A percentile compares a stretch with the other conserved stretches of the same genome.
These are phyloP conservation scores for Thermothielavioides terrestris DNA, from an alignment of 495 filamentous ascomycete species.

Conservation along the genomic window DNA sequence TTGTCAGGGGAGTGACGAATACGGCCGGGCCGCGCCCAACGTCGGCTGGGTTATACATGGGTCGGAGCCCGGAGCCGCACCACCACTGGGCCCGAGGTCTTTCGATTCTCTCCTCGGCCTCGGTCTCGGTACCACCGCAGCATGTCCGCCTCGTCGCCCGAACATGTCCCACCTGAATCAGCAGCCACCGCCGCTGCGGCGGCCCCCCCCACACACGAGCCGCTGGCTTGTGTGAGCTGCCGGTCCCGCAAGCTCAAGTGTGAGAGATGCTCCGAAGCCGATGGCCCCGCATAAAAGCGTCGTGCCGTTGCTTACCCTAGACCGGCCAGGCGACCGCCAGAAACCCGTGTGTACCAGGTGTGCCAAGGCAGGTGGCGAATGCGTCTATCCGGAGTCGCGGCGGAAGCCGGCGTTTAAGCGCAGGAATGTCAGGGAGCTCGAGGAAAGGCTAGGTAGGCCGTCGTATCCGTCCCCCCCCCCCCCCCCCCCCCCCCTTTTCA, in stretches of 20 bases:
- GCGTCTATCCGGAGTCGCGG: conserved; percentile 73
- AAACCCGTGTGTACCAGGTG: conserved; percentile 70
- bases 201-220: conserved; percentile 11
- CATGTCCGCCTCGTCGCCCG: conserved; percentile 17
- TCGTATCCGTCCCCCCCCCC: not conserved
- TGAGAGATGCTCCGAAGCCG: conserved; percentile 7
- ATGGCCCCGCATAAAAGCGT: not conserved
- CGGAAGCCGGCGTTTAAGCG: conserved; percentile 85
- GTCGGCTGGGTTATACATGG: conserved; percentile 5
- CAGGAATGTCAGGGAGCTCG: conserved; percentile 76
- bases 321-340: conserved; percentile 41
- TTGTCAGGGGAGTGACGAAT: conserved; percentile 8
- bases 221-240: conserved; percentile 49
- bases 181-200: not conserved
- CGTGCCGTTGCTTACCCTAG: conserved; percentile 8
- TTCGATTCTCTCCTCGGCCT: conserved; percentile 4
- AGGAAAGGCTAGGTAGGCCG: conserved; percentile 62
- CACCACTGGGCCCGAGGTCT: conserved; percentile 1
- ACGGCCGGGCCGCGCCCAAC: not conserved
- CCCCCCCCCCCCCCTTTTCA: no score
- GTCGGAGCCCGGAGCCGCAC: conserved; percentile 9
- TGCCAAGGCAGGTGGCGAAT: conserved; percentile 58
- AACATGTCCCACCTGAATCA: conserved; percentile 5
- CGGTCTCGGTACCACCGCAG: conserved; percentile 3
- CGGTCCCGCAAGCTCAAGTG: conserved; percentile 58